Percentiles rank a stretch among this genome's conserved stretches.
Evolutionary conservation across 768 basidiomycete genomes (phyloP).

Genomic region (Trametopsis cervina): DNA sequence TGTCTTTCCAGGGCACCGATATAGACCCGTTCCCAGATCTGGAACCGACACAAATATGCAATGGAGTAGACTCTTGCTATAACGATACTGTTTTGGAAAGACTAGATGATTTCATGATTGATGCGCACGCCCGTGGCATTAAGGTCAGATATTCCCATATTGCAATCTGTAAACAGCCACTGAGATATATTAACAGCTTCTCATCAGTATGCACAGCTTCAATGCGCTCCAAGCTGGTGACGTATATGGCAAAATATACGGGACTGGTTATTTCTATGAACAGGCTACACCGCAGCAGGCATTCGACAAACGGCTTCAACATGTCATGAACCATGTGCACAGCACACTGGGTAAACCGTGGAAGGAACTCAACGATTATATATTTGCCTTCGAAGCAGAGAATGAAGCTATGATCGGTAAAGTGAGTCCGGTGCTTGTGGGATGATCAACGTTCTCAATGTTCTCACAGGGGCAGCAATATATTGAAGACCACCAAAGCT

Average conservation of each 20-base stretch:
- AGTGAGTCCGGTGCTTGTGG: constrained; percentile 7
- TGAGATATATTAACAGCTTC: constrained; percentile 2
- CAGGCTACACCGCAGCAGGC: constrained; percentile 17
- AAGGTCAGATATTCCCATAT: constrained; percentile 14
- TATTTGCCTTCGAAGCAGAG: constrained; percentile 33
- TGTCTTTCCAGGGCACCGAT: constrained; percentile 16
- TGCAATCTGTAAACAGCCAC: background rate
- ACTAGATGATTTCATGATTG: constrained; percentile 34
- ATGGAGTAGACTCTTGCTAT: constrained; percentile 23
- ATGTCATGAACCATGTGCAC: constrained; percentile 34
- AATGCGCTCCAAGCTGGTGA: constrained; percentile 28
- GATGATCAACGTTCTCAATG: background rate
- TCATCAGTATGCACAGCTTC: constrained; percentile 22
- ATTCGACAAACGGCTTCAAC: constrained; percentile 32
- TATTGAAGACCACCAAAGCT: constrained; percentile 18
- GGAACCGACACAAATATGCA: constrained; percentile 27
- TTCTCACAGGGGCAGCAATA: constrained; percentile 18
- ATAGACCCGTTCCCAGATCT: constrained; percentile 26
- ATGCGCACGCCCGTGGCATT: constrained; percentile 27
- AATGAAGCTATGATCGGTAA: constrained; percentile 29
- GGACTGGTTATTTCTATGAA: constrained; percentile 29
- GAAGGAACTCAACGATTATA: constrained; percentile 31
- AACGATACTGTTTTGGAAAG: constrained; percentile 29
- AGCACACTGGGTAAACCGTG: constrained; percentile 28
- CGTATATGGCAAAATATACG: constrained; percentile 29